A percentile compares a stretch with the other conserved stretches of the same genome.
Evolutionary conservation across 768 basidiomycete species (phyloP).

Genomic region (Phlegmacium glaucopus): DNA sequence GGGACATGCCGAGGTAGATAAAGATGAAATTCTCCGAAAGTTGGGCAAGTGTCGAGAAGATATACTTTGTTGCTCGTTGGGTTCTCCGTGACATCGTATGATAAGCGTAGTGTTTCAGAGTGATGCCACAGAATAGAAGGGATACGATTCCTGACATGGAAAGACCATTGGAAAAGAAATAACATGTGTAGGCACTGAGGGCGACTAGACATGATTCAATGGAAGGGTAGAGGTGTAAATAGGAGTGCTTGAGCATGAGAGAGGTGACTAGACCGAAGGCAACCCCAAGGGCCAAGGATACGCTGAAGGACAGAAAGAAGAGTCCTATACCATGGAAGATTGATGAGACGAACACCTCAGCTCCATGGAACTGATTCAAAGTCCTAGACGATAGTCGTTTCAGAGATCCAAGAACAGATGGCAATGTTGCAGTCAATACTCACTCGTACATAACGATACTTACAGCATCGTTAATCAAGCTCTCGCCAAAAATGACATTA

Average conservation of each 20-base stretch:
- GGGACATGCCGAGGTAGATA: constrained; percentile 93
- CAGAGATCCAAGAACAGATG: background rate
- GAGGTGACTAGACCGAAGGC: constrained; percentile 89
- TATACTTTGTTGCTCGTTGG: constrained; percentile 91
- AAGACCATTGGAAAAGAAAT: constrained; percentile 97
- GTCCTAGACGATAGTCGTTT: constrained; percentile 50
- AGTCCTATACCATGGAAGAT: constrained; percentile 97
- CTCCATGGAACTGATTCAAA: constrained; percentile 85
- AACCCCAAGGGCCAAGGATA: constrained; percentile 93
- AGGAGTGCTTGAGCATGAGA: constrained; percentile 91
- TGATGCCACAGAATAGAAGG: constrained; percentile 97
- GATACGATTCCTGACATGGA: constrained; percentile 97
- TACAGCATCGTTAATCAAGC: constrained; percentile 95
- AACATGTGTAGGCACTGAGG: constrained; percentile 92
- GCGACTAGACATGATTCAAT: constrained; percentile 98
- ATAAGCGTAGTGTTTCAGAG: constrained; percentile 99
- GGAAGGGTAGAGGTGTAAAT: constrained; percentile 79
- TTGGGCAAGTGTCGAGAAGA: constrained; percentile 91
- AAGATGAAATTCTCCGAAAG: constrained; percentile 99
- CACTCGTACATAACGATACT: constrained; percentile 99
- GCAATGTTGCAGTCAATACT: constrained; percentile 32
- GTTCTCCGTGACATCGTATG: constrained; percentile 98
- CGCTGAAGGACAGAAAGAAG: constrained; percentile 92
- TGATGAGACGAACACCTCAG: constrained; percentile 80
- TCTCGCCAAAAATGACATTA: constrained; percentile 96